phyloP scores from a whole-genome alignment of 1,139 yeast species.

The Geotrichum armillariae region DNA sequence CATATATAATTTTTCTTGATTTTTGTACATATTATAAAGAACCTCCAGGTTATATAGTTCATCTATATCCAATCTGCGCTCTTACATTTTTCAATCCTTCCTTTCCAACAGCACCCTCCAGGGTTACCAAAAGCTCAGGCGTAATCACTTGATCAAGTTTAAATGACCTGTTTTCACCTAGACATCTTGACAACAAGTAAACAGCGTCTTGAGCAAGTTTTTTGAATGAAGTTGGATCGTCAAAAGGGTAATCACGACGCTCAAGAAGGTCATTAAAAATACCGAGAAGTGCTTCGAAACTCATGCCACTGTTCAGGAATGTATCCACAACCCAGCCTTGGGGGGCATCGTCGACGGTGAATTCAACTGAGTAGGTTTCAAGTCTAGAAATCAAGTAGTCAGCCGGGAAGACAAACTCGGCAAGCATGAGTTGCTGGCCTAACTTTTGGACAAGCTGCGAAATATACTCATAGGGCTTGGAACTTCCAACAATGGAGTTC shows the following conservation, averaged over 20 bases:
- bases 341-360: constrained; percentile 46
- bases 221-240: constrained; percentile 29
- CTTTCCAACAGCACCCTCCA: constrained; percentile 8
- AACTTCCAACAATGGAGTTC: constrained; percentile 36
- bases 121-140: constrained; percentile 3
- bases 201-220: constrained; percentile 34
- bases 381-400: constrained; percentile 64
- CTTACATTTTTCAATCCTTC: background rate
- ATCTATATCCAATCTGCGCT: background rate
- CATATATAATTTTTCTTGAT: no score
- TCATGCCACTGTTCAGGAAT: constrained; percentile 73
- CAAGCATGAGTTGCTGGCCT: constrained; percentile 52
- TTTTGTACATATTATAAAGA: no score
- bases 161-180: constrained; percentile 8
- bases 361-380: constrained; percentile 40
- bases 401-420: constrained; percentile 80
- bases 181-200: constrained; percentile 33
- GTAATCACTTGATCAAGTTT: constrained; percentile 10
- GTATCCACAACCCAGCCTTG: constrained; percentile 64
- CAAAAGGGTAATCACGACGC: constrained; percentile 40
- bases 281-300: constrained; percentile 67
- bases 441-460: constrained; percentile 46
- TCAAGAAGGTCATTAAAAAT: constrained; percentile 69
- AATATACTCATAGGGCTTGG: constrained; percentile 38
- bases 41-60: no score